Evolutionary conservation across 2,329 filamentous ascomycete genomes (phyloP).

Genomic region (Phialophora expanda): DNA sequence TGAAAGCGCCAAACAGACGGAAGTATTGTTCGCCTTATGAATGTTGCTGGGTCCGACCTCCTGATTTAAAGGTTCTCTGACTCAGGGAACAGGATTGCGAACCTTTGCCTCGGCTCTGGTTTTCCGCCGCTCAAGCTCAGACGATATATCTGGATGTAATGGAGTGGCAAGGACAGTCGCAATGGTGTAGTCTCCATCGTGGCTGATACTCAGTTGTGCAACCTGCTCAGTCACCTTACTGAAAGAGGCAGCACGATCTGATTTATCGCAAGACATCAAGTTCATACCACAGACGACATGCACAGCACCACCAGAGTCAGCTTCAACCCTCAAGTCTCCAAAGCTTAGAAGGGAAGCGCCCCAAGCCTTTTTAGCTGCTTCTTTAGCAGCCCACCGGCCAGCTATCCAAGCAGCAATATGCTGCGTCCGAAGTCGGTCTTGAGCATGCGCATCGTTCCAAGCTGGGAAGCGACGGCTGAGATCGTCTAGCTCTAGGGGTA

Average conservation of each 20-base stretch:
- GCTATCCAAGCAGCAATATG: constrained; percentile 46
- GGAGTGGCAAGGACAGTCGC: constrained; percentile 50
- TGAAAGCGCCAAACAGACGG: neutral
- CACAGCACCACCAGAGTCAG: constrained; percentile 26
- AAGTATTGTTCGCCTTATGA: neutral
- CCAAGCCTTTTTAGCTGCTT: constrained; percentile 75
- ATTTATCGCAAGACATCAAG: neutral
- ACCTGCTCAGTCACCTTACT: constrained; percentile 53
- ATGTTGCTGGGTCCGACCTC: neutral
- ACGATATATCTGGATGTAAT: constrained; percentile 34
- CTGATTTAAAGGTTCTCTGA: neutral
- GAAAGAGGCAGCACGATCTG: constrained; percentile 25
- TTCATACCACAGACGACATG: constrained; percentile 39
- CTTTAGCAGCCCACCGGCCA: constrained; percentile 72
- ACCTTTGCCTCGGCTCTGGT: constrained; percentile 26
- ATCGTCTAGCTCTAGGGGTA: constrained; percentile 47
- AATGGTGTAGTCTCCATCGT: constrained; percentile 80
- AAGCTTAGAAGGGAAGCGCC: constrained; percentile 64
- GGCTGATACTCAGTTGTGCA: constrained; percentile 79
- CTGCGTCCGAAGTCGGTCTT: constrained; percentile 18
- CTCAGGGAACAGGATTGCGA: neutral
- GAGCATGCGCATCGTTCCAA: constrained; percentile 16
- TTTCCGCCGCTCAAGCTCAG: constrained; percentile 25
- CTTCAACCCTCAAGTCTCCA: constrained; percentile 62
- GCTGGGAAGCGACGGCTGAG: constrained; percentile 45